Percentiles rank a stretch among this genome's conserved stretches.
Conservation (phyloP, 2,329 filamentous ascomycete species). For the Lasiodiplodia citricola region DNA sequence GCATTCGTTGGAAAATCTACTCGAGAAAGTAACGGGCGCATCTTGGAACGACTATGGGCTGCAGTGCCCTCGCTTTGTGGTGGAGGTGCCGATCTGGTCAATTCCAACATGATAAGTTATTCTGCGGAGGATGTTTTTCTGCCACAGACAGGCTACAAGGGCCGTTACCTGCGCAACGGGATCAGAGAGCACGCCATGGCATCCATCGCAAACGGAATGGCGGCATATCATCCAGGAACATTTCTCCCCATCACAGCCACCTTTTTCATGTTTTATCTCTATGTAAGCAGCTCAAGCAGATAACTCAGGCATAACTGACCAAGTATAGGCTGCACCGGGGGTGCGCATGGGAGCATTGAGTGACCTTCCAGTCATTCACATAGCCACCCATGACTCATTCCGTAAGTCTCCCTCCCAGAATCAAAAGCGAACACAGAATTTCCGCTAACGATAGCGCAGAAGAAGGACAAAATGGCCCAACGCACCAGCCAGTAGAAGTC, state of each 20-base stretch:
- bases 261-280: background rate
- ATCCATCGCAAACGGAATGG: background rate
- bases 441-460: background rate
- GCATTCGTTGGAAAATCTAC: background rate
- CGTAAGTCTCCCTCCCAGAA: background rate
- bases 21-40: background rate
- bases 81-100: background rate
- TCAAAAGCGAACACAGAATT: background rate
- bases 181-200: constrained; percentile 1
- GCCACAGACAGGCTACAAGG: background rate
- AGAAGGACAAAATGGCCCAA: background rate
- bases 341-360: background rate
- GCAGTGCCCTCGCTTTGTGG: background rate
- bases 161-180: background rate
- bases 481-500: background rate
- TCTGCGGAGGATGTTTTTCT: background rate
- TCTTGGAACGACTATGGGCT: background rate
- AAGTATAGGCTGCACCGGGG: background rate
- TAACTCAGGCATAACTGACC: background rate
- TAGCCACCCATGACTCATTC: background rate
- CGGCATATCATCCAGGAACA: background rate
- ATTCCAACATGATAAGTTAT: background rate
- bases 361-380: background rate
- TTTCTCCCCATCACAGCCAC: background rate
- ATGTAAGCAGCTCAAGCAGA: background rate